phyloP scores from a whole-genome alignment of 192 early-diverging fungal species.

The Phycomyces blakesleeanus region DNA sequence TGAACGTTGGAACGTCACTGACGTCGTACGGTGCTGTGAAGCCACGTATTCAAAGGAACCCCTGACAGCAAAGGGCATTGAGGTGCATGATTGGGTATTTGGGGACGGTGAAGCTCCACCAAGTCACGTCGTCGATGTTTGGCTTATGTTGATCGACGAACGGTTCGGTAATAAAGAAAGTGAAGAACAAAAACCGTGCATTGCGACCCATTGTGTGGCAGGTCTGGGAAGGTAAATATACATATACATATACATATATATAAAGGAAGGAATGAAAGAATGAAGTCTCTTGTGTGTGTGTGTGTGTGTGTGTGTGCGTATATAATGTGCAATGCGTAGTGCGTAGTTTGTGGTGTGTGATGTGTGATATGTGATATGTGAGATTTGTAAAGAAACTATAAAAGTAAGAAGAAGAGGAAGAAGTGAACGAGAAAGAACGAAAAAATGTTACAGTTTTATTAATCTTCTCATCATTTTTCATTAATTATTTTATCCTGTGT shows the following conservation, averaged over 20 bases:
- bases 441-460: too few relatives aligned
- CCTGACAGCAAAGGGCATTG: conserved; percentile 54
- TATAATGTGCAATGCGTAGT: too few relatives aligned
- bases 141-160: conserved; percentile 61
- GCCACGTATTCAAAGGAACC: conserved; percentile 68
- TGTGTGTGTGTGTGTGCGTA: too few relatives aligned
- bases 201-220: conserved; percentile 78
- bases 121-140: conserved; percentile 51
- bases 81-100: conserved; percentile 71
- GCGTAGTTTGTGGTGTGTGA: too few relatives aligned
- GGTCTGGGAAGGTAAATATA: conserved; percentile 63
- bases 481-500: too few relatives aligned
- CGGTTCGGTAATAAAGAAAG: conserved; percentile 38
- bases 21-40: conserved; percentile 83
- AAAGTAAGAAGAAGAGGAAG: too few relatives aligned
- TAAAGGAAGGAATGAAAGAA: too few relatives aligned
- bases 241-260: neutral
- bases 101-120: conserved; percentile 72
- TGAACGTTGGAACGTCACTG: conserved; percentile 56
- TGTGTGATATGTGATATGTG: too few relatives aligned
- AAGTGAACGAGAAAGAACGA: too few relatives aligned
- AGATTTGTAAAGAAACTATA: too few relatives aligned
- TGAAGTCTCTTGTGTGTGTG: too few relatives aligned
- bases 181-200: conserved; percentile 19
- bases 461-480: too few relatives aligned